phyloP scores from a whole-genome alignment of 768 basidiomycete species.

The Clathrus columnatus region DNA sequence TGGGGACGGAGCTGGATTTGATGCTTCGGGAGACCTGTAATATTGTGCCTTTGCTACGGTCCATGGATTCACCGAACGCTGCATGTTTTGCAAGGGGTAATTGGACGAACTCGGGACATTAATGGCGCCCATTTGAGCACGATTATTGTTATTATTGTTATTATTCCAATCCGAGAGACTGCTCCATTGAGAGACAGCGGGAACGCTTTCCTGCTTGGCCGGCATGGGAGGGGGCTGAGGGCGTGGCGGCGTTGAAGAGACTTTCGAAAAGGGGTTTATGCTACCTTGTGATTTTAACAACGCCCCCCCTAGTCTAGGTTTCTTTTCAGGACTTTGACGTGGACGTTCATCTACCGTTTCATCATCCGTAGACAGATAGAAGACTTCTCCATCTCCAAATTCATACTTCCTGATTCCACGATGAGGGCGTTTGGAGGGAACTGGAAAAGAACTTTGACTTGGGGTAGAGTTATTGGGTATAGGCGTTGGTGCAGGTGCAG shows the following conservation, averaged over 20 bases:
- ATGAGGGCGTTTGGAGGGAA: constrained; percentile 1
- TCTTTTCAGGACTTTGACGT: background rate
- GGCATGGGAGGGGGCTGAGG: background rate
- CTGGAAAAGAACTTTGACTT: background rate
- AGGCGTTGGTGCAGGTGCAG: background rate
- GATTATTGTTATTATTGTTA: no score
- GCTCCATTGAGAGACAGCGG: background rate
- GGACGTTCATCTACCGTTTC: constrained; percentile 7
- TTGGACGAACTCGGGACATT: no score
- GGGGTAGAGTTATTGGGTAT: background rate
- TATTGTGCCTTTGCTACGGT: no score
- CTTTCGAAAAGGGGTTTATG: background rate
- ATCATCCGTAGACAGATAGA: constrained; percentile 9
- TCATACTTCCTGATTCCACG: constrained; percentile 4
- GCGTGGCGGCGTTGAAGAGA: background rate
- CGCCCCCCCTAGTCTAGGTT: constrained; percentile 7
- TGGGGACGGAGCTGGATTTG: background rate
- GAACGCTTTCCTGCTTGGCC: background rate
- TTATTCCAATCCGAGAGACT: background rate
- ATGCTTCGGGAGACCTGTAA: no score
- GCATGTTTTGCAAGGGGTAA: background rate
- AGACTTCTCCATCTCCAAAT: constrained; percentile 1
- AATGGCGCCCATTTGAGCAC: no score
- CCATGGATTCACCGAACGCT: background rate
- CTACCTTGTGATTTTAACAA: background rate